phyloP scores from a whole-genome alignment of 148 eudicot genomes.

The Camellia japonica region DNA sequence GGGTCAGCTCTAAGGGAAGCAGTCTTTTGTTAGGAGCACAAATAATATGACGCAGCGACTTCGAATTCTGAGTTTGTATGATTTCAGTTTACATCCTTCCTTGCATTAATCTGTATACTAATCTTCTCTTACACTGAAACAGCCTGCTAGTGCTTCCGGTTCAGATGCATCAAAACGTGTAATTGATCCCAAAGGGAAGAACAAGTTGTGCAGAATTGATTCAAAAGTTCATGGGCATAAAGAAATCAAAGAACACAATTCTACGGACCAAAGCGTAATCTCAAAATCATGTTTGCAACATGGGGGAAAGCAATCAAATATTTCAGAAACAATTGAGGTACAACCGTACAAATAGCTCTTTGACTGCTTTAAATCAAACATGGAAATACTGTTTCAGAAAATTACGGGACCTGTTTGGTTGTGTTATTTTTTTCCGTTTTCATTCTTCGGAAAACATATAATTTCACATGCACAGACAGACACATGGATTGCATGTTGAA shows the following conservation, averaged over 20 bases:
- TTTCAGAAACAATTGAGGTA: conserved; percentile 14
- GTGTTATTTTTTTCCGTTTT: too few species aligned
- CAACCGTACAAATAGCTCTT: background rate
- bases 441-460: too few species aligned
- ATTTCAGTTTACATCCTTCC: background rate
- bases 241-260: background rate
- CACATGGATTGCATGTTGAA: background rate
- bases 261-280: background rate
- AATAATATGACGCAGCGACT: background rate
- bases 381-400: background rate
- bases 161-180: conserved; percentile 9
- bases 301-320: background rate
- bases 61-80: background rate
- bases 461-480: background rate
- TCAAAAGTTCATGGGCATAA: background rate
- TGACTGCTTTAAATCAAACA: background rate
- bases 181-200: background rate
- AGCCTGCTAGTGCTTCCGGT: conserved; percentile 18
- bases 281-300: conserved; percentile 3
- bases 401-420: too few species aligned
- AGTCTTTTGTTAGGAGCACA: background rate
- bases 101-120: background rate
- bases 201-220: background rate
- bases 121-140: background rate
- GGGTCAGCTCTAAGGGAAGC: conserved; percentile 4